A percentile compares a stretch with the other conserved stretches of the same genome.
Evolutionary conservation across 768 basidiomycete genomes (phyloP).

Genomic region (Pulveroboletus sp.): DNA sequence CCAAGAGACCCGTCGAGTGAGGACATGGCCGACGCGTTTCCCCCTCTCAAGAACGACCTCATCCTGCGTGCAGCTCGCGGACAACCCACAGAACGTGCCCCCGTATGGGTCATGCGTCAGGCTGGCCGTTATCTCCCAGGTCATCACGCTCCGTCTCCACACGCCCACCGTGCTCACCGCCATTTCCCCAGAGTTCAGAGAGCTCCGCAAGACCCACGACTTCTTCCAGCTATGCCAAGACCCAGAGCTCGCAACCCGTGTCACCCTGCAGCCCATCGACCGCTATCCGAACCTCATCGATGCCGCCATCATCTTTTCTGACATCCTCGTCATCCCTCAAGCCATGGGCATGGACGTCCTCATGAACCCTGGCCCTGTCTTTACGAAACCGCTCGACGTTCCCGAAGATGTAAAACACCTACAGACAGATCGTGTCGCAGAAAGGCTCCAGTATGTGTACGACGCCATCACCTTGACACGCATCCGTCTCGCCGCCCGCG

Average conservation of each 20-base stretch:
- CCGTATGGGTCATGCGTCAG: too few species aligned
- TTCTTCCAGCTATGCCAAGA: slow-evolving; percentile 96
- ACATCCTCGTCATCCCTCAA: slow-evolving; percentile 96
- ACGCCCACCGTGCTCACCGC: background rate
- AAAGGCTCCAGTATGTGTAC: slow-evolving; percentile 88
- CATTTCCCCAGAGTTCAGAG: slow-evolving; percentile 69
- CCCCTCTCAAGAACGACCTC: too few species aligned
- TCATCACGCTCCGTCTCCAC: background rate
- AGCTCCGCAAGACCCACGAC: slow-evolving; percentile 77
- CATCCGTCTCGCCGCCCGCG: slow-evolving; percentile 73
- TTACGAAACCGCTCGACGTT: slow-evolving; percentile 78
- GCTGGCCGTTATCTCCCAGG: too few species aligned
- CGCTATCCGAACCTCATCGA: slow-evolving; percentile 85
- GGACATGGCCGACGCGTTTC: too few species aligned
- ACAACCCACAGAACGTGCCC: too few species aligned
- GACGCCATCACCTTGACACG: slow-evolving; percentile 86
- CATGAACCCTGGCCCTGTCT: slow-evolving; percentile 90
- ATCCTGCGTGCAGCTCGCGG: too few species aligned
- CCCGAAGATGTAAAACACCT: slow-evolving; percentile 71
- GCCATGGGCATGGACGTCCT: slow-evolving; percentile 94
- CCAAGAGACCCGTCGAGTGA: too few species aligned
- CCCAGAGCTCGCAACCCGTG: slow-evolving; percentile 79
- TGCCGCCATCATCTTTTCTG: slow-evolving; percentile 96
- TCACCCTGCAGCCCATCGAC: slow-evolving; percentile 92
- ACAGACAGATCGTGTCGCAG: slow-evolving; percentile 65